Evolutionary conservation across 345 rosid species (phyloP), one percentile per base, ranked within the genome.

Genomic region (Clausena lansium): DNA sequence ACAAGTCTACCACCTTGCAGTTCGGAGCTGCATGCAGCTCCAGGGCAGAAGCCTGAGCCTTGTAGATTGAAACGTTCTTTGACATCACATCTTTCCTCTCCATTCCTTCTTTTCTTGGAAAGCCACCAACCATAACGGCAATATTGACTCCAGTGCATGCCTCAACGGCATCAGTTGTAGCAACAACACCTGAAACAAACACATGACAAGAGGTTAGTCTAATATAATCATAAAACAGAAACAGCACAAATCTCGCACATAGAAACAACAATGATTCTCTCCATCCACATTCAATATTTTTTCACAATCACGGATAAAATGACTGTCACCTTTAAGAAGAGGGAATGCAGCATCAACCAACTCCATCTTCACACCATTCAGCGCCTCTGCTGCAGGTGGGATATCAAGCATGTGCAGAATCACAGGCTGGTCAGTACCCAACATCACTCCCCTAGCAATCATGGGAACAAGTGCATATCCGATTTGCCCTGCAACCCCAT

Each of bases 91-190:
- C 99, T 83, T 96, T 96, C 81, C 99, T 92, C 83, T 96, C 99
- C 99, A 96, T 96, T 45, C 99, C 99, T 87, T 96, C 99, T 76
- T 96, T 96, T 80, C 99, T 90, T 1, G 98, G 99, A 89, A 96
- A 96, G 28, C 99, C 99, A 83, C 99, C 99, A 73, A 96, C 99
- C 99, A 96, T 96, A 79, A 96, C 92, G 22, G 98, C 99, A 77
- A 96, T 52, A 27, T 76, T 89, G 73, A 96, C 99, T 59, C 95
- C 95, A 66, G 95, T 92, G 91, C 99, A 96, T 15, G 97, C 99
- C 85, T 96, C 99, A 71, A 96, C 87, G 65, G 74, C 98, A 81
- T 96, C 98, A 58, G 98, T 94, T 65, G 98, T 96, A 67, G 99
- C 99, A 83, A 96, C 93, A 86, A 96, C 98, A 61, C 99, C 99